A percentile compares a stretch with the other conserved stretches of the same genome.
These are phyloP conservation scores for Chlorella sp. DNA, from an alignment of 139 green algal genomes.

Conservation along the genomic window DNA sequence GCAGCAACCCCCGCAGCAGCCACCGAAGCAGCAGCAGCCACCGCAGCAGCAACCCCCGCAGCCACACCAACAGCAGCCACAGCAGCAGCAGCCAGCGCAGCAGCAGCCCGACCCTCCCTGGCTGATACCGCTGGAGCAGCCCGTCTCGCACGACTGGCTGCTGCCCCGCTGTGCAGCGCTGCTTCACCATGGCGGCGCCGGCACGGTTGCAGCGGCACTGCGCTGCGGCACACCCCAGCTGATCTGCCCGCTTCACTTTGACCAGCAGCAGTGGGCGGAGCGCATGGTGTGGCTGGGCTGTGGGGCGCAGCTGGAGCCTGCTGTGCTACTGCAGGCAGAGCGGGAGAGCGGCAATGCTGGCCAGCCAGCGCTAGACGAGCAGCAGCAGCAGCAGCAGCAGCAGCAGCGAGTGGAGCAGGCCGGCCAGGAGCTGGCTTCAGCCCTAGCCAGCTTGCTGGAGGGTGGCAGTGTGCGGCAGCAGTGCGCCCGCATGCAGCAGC, in stretches of 20 bases:
- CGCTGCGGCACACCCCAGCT: slow-evolving; percentile 50
- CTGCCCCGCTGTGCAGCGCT: slow-evolving; percentile 50
- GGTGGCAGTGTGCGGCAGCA: not conserved
- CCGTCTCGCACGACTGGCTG: slow-evolving; percentile 56
- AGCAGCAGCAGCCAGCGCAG: not conserved
- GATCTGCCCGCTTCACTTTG: slow-evolving; percentile 69
- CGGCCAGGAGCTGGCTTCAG: not conserved
- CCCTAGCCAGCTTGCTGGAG: not conserved
- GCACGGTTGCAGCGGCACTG: slow-evolving; percentile 52
- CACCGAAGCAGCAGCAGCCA: not conserved
- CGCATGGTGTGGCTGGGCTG: slow-evolving; percentile 22
- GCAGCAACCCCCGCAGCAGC: no score
- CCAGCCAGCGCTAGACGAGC: not conserved
- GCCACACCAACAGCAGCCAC: not conserved
- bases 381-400: not conserved
- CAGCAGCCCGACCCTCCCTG: not conserved
- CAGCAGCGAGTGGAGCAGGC: not conserved
- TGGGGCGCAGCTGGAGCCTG: not conserved
- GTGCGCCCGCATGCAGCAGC: not conserved
- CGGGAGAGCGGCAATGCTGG: not conserved
- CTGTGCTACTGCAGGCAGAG: not conserved
- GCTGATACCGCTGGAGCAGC: slow-evolving; percentile 13
- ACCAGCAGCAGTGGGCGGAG: slow-evolving; percentile 64
- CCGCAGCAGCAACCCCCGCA: not conserved
- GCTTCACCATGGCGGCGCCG: slow-evolving; percentile 67